These are phyloP conservation scores for Backusella westeae DNA, from an alignment of 192 early-diverging fungal species.

Conservation along the genomic window DNA sequence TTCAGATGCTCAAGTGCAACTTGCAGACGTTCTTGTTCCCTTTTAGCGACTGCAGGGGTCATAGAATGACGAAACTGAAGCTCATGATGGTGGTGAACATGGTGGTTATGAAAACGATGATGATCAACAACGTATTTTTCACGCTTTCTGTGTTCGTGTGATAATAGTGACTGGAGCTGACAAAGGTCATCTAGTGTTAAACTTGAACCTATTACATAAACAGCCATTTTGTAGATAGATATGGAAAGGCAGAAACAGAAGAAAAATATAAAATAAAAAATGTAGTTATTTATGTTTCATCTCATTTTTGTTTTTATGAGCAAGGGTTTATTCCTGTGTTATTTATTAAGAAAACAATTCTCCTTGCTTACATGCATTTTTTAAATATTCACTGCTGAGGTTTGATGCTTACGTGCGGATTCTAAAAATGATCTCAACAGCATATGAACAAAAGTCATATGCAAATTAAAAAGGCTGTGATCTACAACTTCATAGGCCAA, in stretches of 20 bases:
- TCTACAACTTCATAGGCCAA: neutral
- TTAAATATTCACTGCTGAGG: neutral
- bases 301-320: neutral
- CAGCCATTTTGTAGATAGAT: neutral
- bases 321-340: neutral
- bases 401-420: neutral
- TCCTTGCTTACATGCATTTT: neutral
- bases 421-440: neutral
- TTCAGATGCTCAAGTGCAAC: neutral
- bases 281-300: neutral
- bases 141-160: conserved; percentile 6
- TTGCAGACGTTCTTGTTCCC: conserved; percentile 4
- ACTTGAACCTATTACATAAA: neutral
- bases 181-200: conserved; percentile 3
- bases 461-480: neutral
- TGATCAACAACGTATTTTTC: neutral
- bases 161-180: conserved; percentile 3
- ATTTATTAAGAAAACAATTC: neutral
- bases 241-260: neutral
- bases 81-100: neutral
- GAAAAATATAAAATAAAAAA: neutral
- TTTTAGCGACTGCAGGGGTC: neutral
- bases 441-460: neutral
- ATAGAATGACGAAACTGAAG: conserved; percentile 8
- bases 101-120: neutral